A percentile compares a stretch with the other conserved stretches of the same genome.
phyloP scores from a whole-genome alignment of 345 rosid genomes.

The Viola odorata region DNA sequence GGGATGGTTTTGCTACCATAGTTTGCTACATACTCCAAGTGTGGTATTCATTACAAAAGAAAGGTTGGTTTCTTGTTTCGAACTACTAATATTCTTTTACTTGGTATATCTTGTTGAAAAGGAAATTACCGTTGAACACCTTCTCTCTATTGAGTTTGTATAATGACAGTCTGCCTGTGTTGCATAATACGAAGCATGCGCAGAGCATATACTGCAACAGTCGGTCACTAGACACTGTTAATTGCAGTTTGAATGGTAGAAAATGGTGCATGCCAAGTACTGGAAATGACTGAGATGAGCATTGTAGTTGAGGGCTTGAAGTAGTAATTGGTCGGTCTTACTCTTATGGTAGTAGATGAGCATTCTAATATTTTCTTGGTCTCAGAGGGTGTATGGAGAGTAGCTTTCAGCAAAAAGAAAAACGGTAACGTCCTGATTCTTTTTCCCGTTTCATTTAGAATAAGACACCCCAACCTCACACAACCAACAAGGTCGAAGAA shows the following conservation, averaged over 20 bases:
- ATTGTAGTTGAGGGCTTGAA: neutral
- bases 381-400: neutral
- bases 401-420: neutral
- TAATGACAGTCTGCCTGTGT: neutral
- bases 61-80: no score
- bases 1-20: no score
- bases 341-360: no score
- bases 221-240: neutral
- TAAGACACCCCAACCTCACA: no score
- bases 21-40: no score
- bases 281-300: slow-evolving; percentile 7
- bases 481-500: neutral
- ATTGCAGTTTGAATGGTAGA: neutral
- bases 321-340: neutral
- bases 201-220: neutral
- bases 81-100: no score
- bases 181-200: neutral
- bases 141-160: neutral
- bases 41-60: no score
- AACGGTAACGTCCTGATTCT: neutral
- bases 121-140: neutral
- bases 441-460: neutral
- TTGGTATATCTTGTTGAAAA: no score
- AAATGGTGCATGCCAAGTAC: neutral
- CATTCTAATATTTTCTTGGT: neutral